Evolutionary conservation across 2,329 filamentous ascomycete genomes (phyloP).

Genomic region (Blastomyces silverae): DNA sequence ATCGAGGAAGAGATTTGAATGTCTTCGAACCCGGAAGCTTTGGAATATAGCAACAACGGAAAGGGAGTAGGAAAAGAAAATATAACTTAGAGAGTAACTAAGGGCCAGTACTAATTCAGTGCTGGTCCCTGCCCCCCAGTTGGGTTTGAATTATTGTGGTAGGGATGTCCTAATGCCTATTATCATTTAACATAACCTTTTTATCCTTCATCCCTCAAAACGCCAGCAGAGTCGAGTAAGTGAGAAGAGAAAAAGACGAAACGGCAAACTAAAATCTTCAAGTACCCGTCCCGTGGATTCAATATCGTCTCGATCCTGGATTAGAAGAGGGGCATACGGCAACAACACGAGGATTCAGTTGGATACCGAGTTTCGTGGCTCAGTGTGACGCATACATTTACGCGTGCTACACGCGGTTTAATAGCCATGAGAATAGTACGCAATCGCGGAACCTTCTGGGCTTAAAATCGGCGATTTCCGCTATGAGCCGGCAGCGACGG

Average conservation of each 20-base stretch:
- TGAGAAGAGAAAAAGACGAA: background rate
- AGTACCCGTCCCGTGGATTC: background rate
- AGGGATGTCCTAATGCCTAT: too few relatives aligned
- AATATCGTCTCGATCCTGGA: background rate
- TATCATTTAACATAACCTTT: background rate
- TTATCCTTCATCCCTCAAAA: background rate
- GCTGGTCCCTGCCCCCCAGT: background rate
- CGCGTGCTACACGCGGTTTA: background rate
- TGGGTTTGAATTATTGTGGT: background rate
- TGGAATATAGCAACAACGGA: background rate
- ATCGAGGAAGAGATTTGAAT: background rate
- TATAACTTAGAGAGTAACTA: background rate
- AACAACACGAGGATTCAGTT: background rate
- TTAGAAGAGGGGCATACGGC: background rate
- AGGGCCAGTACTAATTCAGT: background rate
- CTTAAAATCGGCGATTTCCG: background rate
- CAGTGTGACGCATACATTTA: background rate
- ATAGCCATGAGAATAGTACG: background rate
- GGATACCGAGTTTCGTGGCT: background rate
- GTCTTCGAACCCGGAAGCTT: background rate
- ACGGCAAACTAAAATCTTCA: background rate
- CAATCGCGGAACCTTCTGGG: background rate
- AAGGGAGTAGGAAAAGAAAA: background rate
- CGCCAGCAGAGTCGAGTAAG: background rate
- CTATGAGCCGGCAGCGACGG: slow-evolving; percentile 31